These are phyloP conservation scores for Cafeteria roenbergensis DNA, from an alignment of 108 stramenopile species.

Conservation along the genomic window DNA sequence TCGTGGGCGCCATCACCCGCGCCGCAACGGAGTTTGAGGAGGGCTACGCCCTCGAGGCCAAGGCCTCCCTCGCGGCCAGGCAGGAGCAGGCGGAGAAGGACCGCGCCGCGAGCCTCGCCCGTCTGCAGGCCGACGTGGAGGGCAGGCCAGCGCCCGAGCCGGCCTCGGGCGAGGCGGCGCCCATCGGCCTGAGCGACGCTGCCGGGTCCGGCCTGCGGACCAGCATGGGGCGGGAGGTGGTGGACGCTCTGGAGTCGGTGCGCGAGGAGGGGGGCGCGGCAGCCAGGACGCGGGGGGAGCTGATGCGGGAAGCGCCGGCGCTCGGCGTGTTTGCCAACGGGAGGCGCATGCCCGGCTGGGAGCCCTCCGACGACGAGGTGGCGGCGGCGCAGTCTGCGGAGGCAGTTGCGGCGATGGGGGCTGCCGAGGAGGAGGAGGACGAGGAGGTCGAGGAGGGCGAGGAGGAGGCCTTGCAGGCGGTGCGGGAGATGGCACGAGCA, in stretches of 20 bases:
- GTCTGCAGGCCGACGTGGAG: background rate
- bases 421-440: background rate
- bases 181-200: background rate
- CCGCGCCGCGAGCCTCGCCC: background rate
- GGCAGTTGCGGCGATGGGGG: background rate
- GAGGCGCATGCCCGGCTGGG: background rate
- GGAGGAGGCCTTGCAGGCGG: background rate
- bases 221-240: background rate
- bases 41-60: conserved; percentile 39
- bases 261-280: background rate
- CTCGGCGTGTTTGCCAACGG: background rate
- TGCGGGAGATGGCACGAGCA: background rate
- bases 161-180: too few species aligned
- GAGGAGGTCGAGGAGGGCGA: background rate
- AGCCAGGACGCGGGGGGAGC: background rate
- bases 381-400: too few species aligned
- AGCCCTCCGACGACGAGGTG: background rate
- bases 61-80: background rate
- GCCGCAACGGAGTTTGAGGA: conserved; percentile 65
- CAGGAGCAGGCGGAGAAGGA: too few species aligned
- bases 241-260: background rate
- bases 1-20: conserved; percentile 63
- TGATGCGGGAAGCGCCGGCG: background rate
- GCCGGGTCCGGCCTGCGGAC: background rate
- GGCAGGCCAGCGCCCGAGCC: too few species aligned